phyloP scores from a whole-genome alignment of 805 yeast species.

The Torulaspora quercuum region DNA sequence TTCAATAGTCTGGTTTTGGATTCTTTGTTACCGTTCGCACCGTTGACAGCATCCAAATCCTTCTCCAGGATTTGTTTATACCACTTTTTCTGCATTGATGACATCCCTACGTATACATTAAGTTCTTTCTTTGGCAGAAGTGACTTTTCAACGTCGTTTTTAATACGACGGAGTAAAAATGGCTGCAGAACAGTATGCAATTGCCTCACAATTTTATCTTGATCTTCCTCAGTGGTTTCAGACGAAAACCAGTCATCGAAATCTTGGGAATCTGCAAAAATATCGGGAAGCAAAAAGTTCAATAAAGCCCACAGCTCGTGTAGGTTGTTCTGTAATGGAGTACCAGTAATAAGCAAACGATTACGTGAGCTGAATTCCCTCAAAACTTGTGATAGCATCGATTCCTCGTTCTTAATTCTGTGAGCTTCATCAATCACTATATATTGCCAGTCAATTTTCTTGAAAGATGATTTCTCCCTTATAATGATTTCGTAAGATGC shows the following conservation, averaged over 20 bases:
- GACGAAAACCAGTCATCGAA: slow-evolving; percentile 73
- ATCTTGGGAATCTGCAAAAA: slow-evolving; percentile 66
- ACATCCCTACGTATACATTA: slow-evolving; percentile 70
- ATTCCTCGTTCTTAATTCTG: slow-evolving; percentile 74
- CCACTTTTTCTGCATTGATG: slow-evolving; percentile 77
- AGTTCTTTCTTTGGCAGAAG: slow-evolving; percentile 71
- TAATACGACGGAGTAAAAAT: slow-evolving; percentile 69
- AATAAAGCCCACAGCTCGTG: slow-evolving; percentile 80
- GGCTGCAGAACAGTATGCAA: slow-evolving; percentile 75
- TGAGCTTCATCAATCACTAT: slow-evolving; percentile 79
- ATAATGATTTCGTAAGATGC: slow-evolving; percentile 77
- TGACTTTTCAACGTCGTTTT: slow-evolving; percentile 77
- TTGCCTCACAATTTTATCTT: slow-evolving; percentile 58
- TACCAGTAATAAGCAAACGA: slow-evolving; percentile 73
- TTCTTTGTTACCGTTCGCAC: slow-evolving; percentile 72
- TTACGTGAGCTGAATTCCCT: slow-evolving; percentile 68
- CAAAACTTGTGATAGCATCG: slow-evolving; percentile 67
- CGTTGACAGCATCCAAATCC: slow-evolving; percentile 81
- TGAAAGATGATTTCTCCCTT: slow-evolving; percentile 63
- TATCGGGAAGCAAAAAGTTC: slow-evolving; percentile 74
- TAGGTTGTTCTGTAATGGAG: slow-evolving; percentile 75
- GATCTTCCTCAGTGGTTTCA: slow-evolving; percentile 40
- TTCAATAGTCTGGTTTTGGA: slow-evolving; percentile 71
- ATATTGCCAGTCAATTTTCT: slow-evolving; percentile 71
- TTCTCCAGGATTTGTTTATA: slow-evolving; percentile 72